phyloP scores from a whole-genome alignment of 768 basidiomycete genomes.

The Suillus placidus region DNA sequence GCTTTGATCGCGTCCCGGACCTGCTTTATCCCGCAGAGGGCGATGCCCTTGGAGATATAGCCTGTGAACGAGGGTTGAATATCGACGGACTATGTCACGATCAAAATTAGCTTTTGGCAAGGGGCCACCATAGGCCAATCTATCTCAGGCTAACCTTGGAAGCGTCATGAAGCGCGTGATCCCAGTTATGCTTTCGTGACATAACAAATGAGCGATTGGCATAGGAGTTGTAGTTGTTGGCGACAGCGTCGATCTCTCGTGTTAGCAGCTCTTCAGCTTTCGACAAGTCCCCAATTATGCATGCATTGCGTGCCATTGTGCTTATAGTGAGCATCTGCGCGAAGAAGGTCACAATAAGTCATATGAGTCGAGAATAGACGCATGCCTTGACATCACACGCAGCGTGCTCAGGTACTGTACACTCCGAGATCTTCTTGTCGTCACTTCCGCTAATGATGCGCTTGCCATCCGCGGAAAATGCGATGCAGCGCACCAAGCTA shows the following conservation, averaged over 20 bases:
- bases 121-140: not conserved
- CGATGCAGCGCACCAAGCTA: not conserved
- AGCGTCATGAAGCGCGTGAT: not conserved
- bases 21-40: not conserved
- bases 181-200: not conserved
- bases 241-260: not conserved
- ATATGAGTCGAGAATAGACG: not conserved
- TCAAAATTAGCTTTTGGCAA: not conserved
- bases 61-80: not conserved
- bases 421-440: not conserved
- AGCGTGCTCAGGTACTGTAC: not conserved
- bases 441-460: not conserved
- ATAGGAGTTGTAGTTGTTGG: not conserved
- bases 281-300: not conserved
- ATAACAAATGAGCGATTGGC: conserved; percentile 5
- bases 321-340: not conserved
- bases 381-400: not conserved
- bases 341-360: not conserved
- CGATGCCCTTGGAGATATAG: not conserved
- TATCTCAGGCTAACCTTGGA: not conserved
- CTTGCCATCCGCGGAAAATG: not conserved
- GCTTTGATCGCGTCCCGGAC: not conserved
- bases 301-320: conserved; percentile 1
- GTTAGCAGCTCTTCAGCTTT: not conserved
- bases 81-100: not conserved